Evolutionary conservation across 2,329 filamentous ascomycete genomes (phyloP).

Genomic region (Trichophyton simii): DNA sequence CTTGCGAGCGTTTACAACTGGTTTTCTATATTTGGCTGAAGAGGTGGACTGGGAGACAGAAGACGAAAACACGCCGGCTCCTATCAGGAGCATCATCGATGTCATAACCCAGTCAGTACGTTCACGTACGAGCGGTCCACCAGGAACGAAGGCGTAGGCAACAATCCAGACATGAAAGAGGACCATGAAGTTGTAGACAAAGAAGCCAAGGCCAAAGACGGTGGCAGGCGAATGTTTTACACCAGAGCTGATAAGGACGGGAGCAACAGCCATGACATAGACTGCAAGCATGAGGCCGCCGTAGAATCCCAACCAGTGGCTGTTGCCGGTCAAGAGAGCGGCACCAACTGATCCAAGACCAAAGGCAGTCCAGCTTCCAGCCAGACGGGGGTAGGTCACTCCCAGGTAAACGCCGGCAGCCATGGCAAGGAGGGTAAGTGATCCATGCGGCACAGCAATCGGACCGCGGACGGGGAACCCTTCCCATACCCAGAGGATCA

Average conservation of each 20-base stretch:
- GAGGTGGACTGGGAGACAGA: constrained; percentile 38
- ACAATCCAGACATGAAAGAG: constrained; percentile 99
- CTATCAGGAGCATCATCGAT: constrained; percentile 70
- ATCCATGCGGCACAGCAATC: constrained; percentile 77
- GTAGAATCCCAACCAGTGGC: constrained; percentile 81
- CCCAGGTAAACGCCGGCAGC: constrained; percentile 64
- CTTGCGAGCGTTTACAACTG: constrained; percentile 32
- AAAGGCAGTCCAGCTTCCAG: constrained; percentile 67
- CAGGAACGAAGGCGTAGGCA: constrained; percentile 93
- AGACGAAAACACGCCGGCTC: constrained; percentile 66
- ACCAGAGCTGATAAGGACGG: constrained; percentile 62
- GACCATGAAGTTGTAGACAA: constrained; percentile 85
- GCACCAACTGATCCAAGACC: constrained; percentile 69
- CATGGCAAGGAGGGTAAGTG: constrained; percentile 78
- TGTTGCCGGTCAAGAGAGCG: constrained; percentile 59
- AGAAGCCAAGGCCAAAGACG: constrained; percentile 78
- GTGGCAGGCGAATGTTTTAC: constrained; percentile 62
- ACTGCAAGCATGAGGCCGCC: constrained; percentile 63
- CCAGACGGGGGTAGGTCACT: constrained; percentile 57
- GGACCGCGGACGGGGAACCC: constrained; percentile 86
- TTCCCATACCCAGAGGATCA: constrained; percentile 98
- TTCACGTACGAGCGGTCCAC: constrained; percentile 81
- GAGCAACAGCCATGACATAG: constrained; percentile 70
- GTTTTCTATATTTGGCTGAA: constrained; percentile 25
- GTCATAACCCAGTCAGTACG: constrained; percentile 94